Evolutionary conservation across 495 filamentous ascomycete genomes (phyloP).

Genomic region (Penicillium paxilli): DNA sequence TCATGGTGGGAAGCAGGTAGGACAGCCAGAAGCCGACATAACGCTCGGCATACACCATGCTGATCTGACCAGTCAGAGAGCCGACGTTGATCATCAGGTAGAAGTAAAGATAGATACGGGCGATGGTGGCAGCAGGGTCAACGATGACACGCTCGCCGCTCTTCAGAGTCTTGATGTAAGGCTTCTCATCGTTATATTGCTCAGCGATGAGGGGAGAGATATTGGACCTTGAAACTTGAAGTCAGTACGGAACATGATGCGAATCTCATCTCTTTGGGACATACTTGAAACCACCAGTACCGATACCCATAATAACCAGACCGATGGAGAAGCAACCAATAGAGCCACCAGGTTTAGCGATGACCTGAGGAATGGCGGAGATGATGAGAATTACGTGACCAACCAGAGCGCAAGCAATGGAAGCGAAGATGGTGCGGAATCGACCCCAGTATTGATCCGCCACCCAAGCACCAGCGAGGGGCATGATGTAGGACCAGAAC

Average conservation of each 20-base stretch:
- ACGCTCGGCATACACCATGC: slow-evolving; percentile 45
- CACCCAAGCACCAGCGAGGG: slow-evolving; percentile 66
- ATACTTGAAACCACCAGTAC: slow-evolving; percentile 63
- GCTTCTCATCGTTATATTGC: slow-evolving; percentile 48
- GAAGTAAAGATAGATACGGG: slow-evolving; percentile 44
- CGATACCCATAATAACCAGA: slow-evolving; percentile 55
- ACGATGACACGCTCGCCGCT: slow-evolving; percentile 67
- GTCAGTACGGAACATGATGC: not conserved
- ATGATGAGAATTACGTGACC: slow-evolving; percentile 64
- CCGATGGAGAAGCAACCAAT: slow-evolving; percentile 62
- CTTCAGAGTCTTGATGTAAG: slow-evolving; percentile 44
- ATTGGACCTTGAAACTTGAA: slow-evolving; percentile 49
- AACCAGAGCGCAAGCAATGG: slow-evolving; percentile 56
- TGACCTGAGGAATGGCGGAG: slow-evolving; percentile 54
- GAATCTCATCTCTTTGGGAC: not conserved
- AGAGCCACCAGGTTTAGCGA: slow-evolving; percentile 25
- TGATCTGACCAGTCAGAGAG: slow-evolving; percentile 34
- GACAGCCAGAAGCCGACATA: slow-evolving; percentile 79
- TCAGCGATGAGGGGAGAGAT: slow-evolving; percentile 57
- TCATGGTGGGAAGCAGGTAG: slow-evolving; percentile 65
- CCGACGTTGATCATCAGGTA: slow-evolving; percentile 59
- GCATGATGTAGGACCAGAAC: slow-evolving; percentile 75
- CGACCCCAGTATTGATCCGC: slow-evolving; percentile 60
- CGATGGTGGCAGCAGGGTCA: slow-evolving; percentile 62
- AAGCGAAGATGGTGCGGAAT: slow-evolving; percentile 58